Base-by-base conservation (phyloP, 441 rosid species). In the California macrophylla region DNA sequence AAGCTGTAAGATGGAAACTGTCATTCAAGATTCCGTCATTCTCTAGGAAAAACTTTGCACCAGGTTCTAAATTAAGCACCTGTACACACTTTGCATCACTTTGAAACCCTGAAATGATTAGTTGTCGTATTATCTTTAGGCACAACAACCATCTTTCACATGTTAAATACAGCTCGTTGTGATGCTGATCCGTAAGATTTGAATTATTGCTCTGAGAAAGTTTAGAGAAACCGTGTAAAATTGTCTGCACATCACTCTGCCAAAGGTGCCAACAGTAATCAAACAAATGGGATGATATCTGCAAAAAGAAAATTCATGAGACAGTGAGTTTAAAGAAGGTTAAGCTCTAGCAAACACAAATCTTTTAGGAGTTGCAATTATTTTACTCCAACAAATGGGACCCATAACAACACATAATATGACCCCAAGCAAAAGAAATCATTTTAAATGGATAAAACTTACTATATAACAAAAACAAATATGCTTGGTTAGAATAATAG, bases 131-230 rank as follows among this genome's bases (percentile, higher is more conserved):
- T 72, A 89, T 90, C 85, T 90, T 95, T 72, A 82, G 85, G 80
- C 99, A 95, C 71, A 89, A 77, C 74, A 95, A 82, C 98, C 99
- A 95, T 84, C 97, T 91, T 81, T 95, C 98, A 79, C 97, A 84
- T 40, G 77, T 89, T 71, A 95, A 75, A 74, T 87, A 85, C 75
- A 90, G 90, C 77, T 95, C 99, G 73, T 87, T 89, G 18, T 82
- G 87, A 81, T 79, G 89, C 75, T 85, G 89, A 76, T 84, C 89
- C 34, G 74, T 63, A 74, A 83, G 72, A 82, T 80, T 86, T 66
- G 87, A 65, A 76, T 78, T 82, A 77, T 77, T 79, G 81, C 74
- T 79, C 78, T 82, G 91, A 69, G 78, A 50, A 74, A 90, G 82
- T 28, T 86, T 68, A 26, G 93, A 84, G 76, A 95, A 87, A 52